Evolutionary conservation across 495 filamentous ascomycete genomes (phyloP).

Genomic region (Penicillium macrosclerotiorum): DNA sequence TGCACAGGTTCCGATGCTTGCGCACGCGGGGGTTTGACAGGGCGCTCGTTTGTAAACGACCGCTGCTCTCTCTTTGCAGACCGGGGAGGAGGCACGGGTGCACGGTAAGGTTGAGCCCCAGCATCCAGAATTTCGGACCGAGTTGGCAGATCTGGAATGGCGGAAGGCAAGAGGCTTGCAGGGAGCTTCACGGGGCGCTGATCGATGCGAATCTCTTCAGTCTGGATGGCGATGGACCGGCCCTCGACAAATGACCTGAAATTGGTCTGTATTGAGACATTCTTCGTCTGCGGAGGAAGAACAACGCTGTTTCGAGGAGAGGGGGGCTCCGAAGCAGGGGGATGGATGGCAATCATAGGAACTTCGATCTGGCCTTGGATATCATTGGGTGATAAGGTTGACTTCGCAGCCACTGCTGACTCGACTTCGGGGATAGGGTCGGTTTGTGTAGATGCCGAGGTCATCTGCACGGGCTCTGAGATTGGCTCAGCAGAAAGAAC

Average conservation of each 20-base stretch:
- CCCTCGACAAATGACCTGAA: constrained; percentile 34
- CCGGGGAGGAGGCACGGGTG: constrained; percentile 36
- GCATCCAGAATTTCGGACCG: constrained; percentile 20
- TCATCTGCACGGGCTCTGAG: constrained; percentile 31
- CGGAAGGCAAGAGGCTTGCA: constrained; percentile 72
- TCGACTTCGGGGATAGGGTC: constrained; percentile 24
- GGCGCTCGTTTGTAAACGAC: constrained; percentile 5
- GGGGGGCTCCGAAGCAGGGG: constrained; percentile 61
- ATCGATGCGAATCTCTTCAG: constrained; percentile 81
- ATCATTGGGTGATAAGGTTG: constrained; percentile 18
- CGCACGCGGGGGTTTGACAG: constrained; percentile 19
- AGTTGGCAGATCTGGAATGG: constrained; percentile 44
- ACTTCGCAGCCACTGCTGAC: constrained; percentile 10
- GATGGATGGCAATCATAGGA: constrained; percentile 65
- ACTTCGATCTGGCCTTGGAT: constrained; percentile 38
- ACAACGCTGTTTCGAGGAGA: constrained; percentile 60
- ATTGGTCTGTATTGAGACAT: constrained; percentile 53
- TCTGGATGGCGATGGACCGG: constrained; percentile 68
- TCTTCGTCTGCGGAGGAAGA: constrained; percentile 64
- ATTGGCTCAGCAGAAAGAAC: constrained; percentile 5
- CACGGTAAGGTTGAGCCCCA: constrained; percentile 30
- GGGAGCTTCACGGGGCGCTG: constrained; percentile 70
- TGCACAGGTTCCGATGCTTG: constrained; percentile 50
- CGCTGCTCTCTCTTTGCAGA: constrained; percentile 25
- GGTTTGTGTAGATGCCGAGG: constrained; percentile 72